Base-by-base conservation (phyloP, 495 filamentous ascomycete species). In the Penicillium dipodomyicola region DNA sequence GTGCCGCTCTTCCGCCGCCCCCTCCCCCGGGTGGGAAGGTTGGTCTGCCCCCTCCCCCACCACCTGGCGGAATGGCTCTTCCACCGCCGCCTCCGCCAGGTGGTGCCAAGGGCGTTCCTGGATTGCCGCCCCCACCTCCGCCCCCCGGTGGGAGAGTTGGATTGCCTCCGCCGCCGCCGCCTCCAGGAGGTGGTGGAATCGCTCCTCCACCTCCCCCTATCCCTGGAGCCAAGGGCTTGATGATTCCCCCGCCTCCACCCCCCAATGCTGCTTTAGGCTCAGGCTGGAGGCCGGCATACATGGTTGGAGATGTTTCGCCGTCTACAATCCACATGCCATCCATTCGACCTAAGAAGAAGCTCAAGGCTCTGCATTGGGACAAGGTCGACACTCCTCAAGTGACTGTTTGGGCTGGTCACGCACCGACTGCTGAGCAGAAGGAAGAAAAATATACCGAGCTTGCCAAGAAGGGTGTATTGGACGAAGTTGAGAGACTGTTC, bases 291-390 rank as follows among this genome's bases (percentile, higher is more conserved):
- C 72, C 75, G 30, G 72, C 74, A 27, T 82, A 77, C 50, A 63
- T 80, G 67, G 68, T 72, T 59, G 78, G 83, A 41, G 77, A 74
- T 44, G 53, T 65, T 30, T 72, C 71, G 35, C 60, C 69, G 27
- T 65, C 74, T 50, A 75, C 74, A 12, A 74, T 84, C 44, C 75
- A 81, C 41, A 77, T 90, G 65, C 83, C 91, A 29, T 88, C 89
- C 61, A 89, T 89, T 25, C 80, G 93, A 61, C 92, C 95, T 32
- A 97, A 96, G 82, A 97, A 95, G 85, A 98, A 97, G 75, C 89
- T 98, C 65, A 98, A 98, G 83, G 92, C 94, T 35, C 82, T 98
- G 58, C 94, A 98, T 77, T 98, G 94, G 94, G 94, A 98, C 68
- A 98, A 98, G 75, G 89, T 98, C 37, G 94, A 98, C 71, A 81